Conservation (phyloP, 2,329 filamentous ascomycete species). For the Lasiodiplodia gonubiensis region DNA sequence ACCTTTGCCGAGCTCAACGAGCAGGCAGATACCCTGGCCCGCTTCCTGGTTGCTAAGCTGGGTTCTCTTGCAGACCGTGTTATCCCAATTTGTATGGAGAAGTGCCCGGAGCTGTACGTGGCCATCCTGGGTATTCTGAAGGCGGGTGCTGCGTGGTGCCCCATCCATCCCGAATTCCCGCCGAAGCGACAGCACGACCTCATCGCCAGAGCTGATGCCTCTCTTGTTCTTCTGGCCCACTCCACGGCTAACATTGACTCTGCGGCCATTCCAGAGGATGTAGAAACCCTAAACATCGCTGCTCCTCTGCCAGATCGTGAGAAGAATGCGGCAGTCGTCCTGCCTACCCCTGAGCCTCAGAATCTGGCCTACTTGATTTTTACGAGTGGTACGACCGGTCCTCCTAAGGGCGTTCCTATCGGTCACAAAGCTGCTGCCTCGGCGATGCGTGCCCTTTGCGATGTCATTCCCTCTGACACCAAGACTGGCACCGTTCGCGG, state of each 20-base stretch:
- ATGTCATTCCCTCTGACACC: slow-evolving; percentile 40
- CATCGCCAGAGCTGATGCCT: slow-evolving; percentile 40
- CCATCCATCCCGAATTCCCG: slow-evolving; percentile 45
- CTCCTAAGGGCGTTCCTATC: slow-evolving; percentile 28
- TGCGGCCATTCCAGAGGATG: slow-evolving; percentile 6
- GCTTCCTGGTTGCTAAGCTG: slow-evolving; percentile 36
- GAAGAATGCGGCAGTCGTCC: neutral
- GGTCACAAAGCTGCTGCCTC: slow-evolving; percentile 35
- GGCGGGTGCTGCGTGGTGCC: slow-evolving; percentile 50
- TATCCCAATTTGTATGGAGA: slow-evolving; percentile 46
- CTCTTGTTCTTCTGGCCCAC: slow-evolving; percentile 17
- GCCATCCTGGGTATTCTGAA: slow-evolving; percentile 52
- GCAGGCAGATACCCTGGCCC: slow-evolving; percentile 43
- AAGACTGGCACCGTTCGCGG: slow-evolving; percentile 31
- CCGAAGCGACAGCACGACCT: slow-evolving; percentile 41
- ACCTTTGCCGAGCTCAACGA: slow-evolving; percentile 47
- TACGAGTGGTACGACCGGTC: slow-evolving; percentile 27
- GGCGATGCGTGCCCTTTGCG: slow-evolving; percentile 34
- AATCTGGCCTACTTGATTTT: slow-evolving; percentile 48
- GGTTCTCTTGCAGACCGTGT: slow-evolving; percentile 39
- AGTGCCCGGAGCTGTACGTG: slow-evolving; percentile 46
- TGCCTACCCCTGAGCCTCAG: slow-evolving; percentile 22
- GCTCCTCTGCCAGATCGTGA: neutral
- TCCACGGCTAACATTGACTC: slow-evolving; percentile 2
- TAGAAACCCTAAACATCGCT: slow-evolving; percentile 46